Conservation (phyloP, 768 basidiomycete species). For the Tricholoma sp. region DNA sequence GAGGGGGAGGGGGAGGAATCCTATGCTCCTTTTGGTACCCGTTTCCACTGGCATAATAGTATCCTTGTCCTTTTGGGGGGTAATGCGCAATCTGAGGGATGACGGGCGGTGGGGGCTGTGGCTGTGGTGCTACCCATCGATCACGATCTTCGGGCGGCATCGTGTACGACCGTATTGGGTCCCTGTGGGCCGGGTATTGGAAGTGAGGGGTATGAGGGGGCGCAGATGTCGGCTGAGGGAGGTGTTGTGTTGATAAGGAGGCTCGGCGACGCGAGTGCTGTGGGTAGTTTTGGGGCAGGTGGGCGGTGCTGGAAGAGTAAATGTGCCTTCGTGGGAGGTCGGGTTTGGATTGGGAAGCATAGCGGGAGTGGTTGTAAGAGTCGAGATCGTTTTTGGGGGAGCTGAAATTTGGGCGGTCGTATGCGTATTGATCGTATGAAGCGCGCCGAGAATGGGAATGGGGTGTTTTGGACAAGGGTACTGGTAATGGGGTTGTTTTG, state of each 20-base stretch:
- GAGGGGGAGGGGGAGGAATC: background rate
- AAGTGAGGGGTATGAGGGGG: background rate
- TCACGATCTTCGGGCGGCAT: background rate
- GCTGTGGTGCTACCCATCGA: background rate
- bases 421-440: conserved; percentile 7
- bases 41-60: background rate
- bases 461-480: background rate
- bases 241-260: background rate
- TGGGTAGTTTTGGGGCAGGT: background rate
- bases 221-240: background rate
- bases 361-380: background rate
- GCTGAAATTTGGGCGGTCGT: conserved; percentile 3
- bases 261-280: background rate
- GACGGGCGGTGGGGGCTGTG: background rate
- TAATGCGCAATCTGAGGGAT: background rate
- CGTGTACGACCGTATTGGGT: background rate
- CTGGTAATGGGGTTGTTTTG: background rate
- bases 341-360: background rate
- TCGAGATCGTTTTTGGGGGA: background rate
- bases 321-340: background rate
- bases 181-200: background rate
- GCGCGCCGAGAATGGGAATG: conserved; percentile 4
- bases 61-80: background rate
- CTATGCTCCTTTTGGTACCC: background rate
- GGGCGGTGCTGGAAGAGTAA: background rate